Conservation (phyloP, 805 yeast genomes). For the Candida hungchunana region DNA sequence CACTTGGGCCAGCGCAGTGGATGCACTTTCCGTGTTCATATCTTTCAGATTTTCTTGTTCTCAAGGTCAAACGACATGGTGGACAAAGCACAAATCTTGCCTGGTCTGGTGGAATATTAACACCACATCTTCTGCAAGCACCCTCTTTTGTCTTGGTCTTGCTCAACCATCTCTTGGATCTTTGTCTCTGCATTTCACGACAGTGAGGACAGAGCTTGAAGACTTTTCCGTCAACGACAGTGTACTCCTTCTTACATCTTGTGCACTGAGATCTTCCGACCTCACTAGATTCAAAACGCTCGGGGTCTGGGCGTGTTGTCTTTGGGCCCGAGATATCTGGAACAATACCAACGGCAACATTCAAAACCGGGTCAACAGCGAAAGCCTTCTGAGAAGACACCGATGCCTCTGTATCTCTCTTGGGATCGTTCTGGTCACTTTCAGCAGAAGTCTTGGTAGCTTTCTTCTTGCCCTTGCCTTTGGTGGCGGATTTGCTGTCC, state of each 20-base stretch:
- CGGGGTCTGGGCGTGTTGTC: conserved; percentile 3
- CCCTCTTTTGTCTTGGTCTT: conserved; percentile 56
- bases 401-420: background rate
- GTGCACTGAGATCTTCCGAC: conserved; percentile 34
- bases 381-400: conserved; percentile 14
- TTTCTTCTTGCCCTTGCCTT: background rate
- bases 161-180: conserved; percentile 62
- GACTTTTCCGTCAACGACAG: conserved; percentile 35
- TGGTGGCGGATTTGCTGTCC: background rate
- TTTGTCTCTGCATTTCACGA: conserved; percentile 56
- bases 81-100: conserved; percentile 56
- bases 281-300: background rate
- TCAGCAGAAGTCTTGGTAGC: background rate
- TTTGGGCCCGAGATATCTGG: conserved; percentile 22
- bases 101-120: conserved; percentile 45
- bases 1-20: conserved; percentile 60
- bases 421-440: background rate
- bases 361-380: conserved; percentile 23
- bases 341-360: conserved; percentile 24
- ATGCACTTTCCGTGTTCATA: conserved; percentile 64
- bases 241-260: conserved; percentile 57
- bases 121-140: conserved; percentile 63
- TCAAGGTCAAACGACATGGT: conserved; percentile 49
- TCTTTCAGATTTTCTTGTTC: conserved; percentile 53
- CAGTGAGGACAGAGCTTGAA: conserved; percentile 62